Conservation (phyloP, 768 basidiomycete species). For the Phlegmacium glaucopus region DNA sequence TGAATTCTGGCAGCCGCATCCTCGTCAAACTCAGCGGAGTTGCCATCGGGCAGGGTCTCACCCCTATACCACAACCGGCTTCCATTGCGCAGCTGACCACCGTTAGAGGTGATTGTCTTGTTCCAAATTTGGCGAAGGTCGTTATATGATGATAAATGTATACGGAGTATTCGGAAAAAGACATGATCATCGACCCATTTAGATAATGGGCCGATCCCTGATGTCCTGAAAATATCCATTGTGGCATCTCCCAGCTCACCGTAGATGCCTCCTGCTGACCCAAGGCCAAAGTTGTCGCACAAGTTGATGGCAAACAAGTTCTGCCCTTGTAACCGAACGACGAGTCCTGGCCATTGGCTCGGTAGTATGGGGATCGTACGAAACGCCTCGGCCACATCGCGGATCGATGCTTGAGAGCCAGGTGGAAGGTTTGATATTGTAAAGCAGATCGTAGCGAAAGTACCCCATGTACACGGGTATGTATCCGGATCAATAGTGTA, state of each 20-base stretch:
- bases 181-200: constrained; percentile 27
- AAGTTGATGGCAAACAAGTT: constrained; percentile 22
- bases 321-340: constrained; percentile 20
- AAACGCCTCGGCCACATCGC: constrained; percentile 38
- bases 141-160: constrained; percentile 23
- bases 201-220: constrained; percentile 20
- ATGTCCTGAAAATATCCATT: constrained; percentile 17
- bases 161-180: constrained; percentile 15
- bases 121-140: not conserved
- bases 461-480: constrained; percentile 37
- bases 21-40: constrained; percentile 26
- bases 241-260: not conserved
- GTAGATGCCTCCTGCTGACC: constrained; percentile 4
- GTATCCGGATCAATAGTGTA: constrained; percentile 20
- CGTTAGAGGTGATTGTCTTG: not conserved
- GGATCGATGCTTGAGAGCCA: constrained; percentile 31
- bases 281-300: constrained; percentile 18
- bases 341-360: constrained; percentile 33
- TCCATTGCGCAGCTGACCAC: not conserved
- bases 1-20: constrained; percentile 13
- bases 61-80: constrained; percentile 21
- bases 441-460: constrained; percentile 28
- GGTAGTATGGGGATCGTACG: constrained; percentile 25
- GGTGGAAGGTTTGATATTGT: constrained; percentile 30
- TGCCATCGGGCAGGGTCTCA: constrained; percentile 8